These are phyloP conservation scores for Talaromyces sp. DNA, from an alignment of 2,329 filamentous ascomycete species.

Conservation along the genomic window DNA sequence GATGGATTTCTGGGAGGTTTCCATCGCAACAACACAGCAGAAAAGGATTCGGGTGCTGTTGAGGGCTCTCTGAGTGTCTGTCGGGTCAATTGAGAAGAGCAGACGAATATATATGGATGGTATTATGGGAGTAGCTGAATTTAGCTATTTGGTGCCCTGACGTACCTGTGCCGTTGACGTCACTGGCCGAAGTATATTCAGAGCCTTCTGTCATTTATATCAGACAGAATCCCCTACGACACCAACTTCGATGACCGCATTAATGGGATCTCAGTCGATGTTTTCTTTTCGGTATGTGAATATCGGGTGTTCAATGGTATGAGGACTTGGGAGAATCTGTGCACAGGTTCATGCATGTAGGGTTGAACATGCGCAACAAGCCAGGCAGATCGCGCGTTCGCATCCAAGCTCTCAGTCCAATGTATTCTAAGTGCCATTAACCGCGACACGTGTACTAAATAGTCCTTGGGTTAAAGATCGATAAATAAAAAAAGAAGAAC, in stretches of 20 bases:
- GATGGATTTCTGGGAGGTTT: conserved; percentile 26
- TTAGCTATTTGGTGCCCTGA: neutral
- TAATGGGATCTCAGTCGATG: too few relatives aligned
- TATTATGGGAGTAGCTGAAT: neutral
- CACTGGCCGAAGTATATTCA: neutral
- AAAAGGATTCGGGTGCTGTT: neutral
- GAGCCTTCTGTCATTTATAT: neutral
- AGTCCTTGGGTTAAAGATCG: neutral
- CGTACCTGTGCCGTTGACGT: conserved; percentile 3
- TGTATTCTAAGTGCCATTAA: neutral
- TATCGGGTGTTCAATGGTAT: too few relatives aligned
- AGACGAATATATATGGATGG: too few relatives aligned
- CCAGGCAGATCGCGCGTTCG: too few relatives aligned
- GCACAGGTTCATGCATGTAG: too few relatives aligned
- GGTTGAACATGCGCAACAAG: too few relatives aligned
- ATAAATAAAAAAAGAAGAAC: neutral
- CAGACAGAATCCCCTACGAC: too few relatives aligned
- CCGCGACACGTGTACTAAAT: too few relatives aligned
- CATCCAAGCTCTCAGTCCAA: too few relatives aligned
- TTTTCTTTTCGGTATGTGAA: too few relatives aligned
- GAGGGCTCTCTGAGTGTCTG: neutral
- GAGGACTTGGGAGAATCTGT: too few relatives aligned
- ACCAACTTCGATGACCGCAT: too few relatives aligned
- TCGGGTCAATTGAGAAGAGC: neutral
- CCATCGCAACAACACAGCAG: conserved; percentile 18